Evolutionary conservation across 148 eudicot genomes (phyloP), one percentile per base, ranked within the genome.

Genomic region (Chenopodium album): DNA sequence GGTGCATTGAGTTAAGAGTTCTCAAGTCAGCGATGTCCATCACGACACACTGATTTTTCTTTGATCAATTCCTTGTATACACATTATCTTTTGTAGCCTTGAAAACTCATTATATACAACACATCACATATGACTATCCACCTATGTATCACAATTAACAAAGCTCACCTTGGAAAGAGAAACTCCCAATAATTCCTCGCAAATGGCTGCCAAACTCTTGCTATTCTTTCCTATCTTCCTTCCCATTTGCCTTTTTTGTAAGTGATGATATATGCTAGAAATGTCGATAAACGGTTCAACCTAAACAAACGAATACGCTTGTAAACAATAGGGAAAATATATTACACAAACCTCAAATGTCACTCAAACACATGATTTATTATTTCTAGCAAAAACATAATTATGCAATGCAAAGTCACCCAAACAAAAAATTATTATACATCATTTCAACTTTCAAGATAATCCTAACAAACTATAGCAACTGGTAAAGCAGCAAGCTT

Each of bases 271-370:
- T 75, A 96, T 82, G 82, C 88, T 91, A 29, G 91, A 89, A 56
- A 96, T 90, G 80, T 96, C 99, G n/a, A 96, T 31, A 83, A 86
- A 94, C 9, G 99, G 99, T 78, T 96, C 99, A 76, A 90, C 92
- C 99, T 94, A 80, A 34, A 48, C 76, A 73, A 76, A 80, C 19
- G 67, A 77, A 76, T 14, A 75, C 56, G 4, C 62, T 31, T 16
- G 32, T 75, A 56, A 75, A 69, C 28, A 47, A 23, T n/a, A 78
- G 19, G 20, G 26, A 62, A 46, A 62, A 50, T 41, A 3, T 52
- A 17, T 8, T 23, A 76, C 34, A 82, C 20, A 60, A 7, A 17
- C 34, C 34, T 54, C 48, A 17, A 44, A 84, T 29, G 8, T 13
- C 78, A 71, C 13, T 31, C 76, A 46, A 72, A 1, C 3, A 66